Conservation (phyloP, 2,329 filamentous ascomycete species). For the Xylaria sp. region DNA sequence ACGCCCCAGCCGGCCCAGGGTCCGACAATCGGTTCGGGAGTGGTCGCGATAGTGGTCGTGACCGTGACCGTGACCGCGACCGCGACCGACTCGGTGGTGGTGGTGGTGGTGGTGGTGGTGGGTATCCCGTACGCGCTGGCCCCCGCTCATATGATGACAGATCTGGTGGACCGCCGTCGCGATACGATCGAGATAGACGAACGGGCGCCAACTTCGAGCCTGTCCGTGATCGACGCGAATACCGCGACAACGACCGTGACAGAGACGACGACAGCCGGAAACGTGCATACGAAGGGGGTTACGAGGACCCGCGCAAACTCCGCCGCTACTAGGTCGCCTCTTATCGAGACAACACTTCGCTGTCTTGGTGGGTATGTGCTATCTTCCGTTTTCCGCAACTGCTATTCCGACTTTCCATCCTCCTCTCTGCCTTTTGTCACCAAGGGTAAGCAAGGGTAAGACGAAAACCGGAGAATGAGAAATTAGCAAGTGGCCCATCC, state of each 20-base stretch:
- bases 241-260: slow-evolving; percentile 60
- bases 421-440: slow-evolving; percentile 42
- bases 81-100: slow-evolving; percentile 55
- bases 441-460: slow-evolving; percentile 47
- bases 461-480: slow-evolving; percentile 28
- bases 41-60: slow-evolving; percentile 51
- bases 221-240: slow-evolving; percentile 67
- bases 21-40: slow-evolving; percentile 44
- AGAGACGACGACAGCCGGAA: slow-evolving; percentile 66
- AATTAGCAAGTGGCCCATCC: slow-evolving; percentile 15
- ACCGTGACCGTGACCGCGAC: slow-evolving; percentile 46
- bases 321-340: slow-evolving; percentile 58
- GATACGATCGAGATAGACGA: slow-evolving; percentile 43
- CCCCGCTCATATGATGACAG: slow-evolving; percentile 68
- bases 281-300: slow-evolving; percentile 76
- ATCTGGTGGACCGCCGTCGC: slow-evolving; percentile 54
- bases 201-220: slow-evolving; percentile 78
- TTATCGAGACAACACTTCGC: slow-evolving; percentile 48
- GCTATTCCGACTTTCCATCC: slow-evolving; percentile 42
- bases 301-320: slow-evolving; percentile 77
- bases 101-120: slow-evolving; percentile 66
- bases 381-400: slow-evolving; percentile 40
- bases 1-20: slow-evolving; percentile 67
- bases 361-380: slow-evolving; percentile 54
- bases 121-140: slow-evolving; percentile 60